Conservation (phyloP, 2,329 filamentous ascomycete species). For the Cladosporium colombiae region DNA sequence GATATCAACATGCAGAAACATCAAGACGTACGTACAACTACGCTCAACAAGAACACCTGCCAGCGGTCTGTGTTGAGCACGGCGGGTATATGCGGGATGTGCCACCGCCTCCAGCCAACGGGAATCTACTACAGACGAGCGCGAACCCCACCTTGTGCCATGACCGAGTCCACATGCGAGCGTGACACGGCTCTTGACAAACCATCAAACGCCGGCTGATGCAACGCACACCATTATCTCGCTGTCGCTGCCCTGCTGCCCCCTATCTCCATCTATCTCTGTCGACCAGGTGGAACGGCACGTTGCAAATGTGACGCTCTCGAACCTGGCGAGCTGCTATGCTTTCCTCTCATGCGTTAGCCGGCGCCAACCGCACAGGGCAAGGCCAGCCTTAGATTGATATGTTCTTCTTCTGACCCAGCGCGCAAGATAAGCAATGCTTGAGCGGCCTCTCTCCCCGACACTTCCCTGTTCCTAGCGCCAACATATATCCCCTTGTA, state of each 20-base stretch:
- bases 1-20: not conserved
- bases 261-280: constrained; percentile 3
- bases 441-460: constrained; percentile 1
- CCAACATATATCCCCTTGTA: constrained; percentile 13
- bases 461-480: constrained; percentile 13
- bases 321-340: constrained; percentile 6
- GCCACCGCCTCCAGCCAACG: not conserved
- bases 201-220: constrained; percentile 6
- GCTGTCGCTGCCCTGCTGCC: not conserved
- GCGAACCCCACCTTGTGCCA: not conserved
- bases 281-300: not conserved
- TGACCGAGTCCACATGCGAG: not conserved
- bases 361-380: constrained; percentile 16
- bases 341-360: constrained; percentile 4
- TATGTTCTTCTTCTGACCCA: constrained; percentile 13
- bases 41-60: not conserved
- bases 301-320: not conserved
- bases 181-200: constrained; percentile 7
- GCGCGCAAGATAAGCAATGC: constrained; percentile 13
- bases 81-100: not conserved
- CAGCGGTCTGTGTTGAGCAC: not conserved
- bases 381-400: constrained; percentile 16
- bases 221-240: constrained; percentile 8
- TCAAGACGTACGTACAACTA: not conserved
- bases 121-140: not conserved